Evolutionary conservation across 306 rosid species (phyloP), one percentile per base, ranked within the genome.

Genomic region (Benincasa hispida): DNA sequence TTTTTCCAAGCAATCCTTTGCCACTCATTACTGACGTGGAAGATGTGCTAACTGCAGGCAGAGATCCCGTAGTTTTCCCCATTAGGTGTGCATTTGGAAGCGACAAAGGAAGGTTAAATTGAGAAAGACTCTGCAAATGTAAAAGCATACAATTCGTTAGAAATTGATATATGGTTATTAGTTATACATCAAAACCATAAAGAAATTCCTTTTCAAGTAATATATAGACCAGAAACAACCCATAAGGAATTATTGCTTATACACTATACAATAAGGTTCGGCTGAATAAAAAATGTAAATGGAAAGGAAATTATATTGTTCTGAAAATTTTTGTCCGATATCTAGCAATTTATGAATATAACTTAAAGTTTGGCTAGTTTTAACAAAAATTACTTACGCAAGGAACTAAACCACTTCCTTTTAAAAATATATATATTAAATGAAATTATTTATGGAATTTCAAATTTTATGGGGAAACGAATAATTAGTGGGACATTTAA

Each of bases 101-200:
- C 9, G 99, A 89, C 75, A 89, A 96, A 48, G 99, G 99, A 79
- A 95, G 99, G 84, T 95, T 95, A 77, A 95, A 95, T 91, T 92
- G 99, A 75, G 99, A 95, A 79, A 95, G 96, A 80, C 86, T 85
- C 98, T 83, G 97, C 77, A 88, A 77, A 82, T 81, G 39, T 19
- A 65, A 81, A 60, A 78, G 59, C 35, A 79, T 81, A 74, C 82
- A 69, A 76, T 45, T 8, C 11, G 27, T 72, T 27, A 72, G 76
- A 72, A 47, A 39, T 45, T 45, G 37, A 70, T 15, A 45, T 47
- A 22, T 41, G 2, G 21, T 34, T 63, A 34, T 35, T 19, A 8
- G n/a, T 68, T 41, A 42, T 22, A 6, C 73, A 41, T 42, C 47
- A 51, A 4, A 27, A 50, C 27, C 45, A 50, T 54, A 50, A 18